A percentile compares a stretch with the other conserved stretches of the same genome.
Conservation (phyloP, 2,329 filamentous ascomycete species). For the Zalaria sp. region DNA sequence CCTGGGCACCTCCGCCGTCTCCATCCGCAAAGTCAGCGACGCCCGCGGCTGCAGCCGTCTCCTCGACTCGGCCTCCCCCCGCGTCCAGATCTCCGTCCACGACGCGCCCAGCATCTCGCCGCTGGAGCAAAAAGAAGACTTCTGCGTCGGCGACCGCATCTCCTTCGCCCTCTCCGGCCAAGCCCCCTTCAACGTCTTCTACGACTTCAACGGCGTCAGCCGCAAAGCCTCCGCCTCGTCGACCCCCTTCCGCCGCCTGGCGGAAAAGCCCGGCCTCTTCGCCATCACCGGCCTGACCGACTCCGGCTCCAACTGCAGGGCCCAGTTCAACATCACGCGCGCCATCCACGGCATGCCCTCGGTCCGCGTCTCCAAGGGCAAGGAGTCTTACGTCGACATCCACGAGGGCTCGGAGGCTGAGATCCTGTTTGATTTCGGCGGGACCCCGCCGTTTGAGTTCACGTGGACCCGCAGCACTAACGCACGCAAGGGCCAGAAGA, state of each 20-base stretch:
- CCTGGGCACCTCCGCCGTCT: conserved; percentile 77
- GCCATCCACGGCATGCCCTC: conserved; percentile 84
- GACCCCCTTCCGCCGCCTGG: conserved; percentile 83
- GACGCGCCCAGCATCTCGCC: conserved; percentile 86
- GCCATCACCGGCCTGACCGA: conserved; percentile 77
- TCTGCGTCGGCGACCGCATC: conserved; percentile 90
- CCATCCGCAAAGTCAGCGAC: conserved; percentile 81
- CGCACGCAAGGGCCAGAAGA: conserved; percentile 60
- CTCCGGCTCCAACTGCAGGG: conserved; percentile 75
- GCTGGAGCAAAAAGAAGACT: conserved; percentile 71
- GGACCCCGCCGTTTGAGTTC: conserved; percentile 92
- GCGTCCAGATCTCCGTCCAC: conserved; percentile 82
- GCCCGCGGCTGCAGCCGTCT: conserved; percentile 72
- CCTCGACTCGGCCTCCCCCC: conserved; percentile 49
- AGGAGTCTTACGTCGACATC: conserved; percentile 72
- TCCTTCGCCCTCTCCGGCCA: conserved; percentile 84
- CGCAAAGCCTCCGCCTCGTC: conserved; percentile 67
- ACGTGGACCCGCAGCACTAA: conserved; percentile 90
- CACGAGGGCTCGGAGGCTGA: conserved; percentile 93
- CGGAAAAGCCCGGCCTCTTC: conserved; percentile 81
- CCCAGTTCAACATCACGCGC: conserved; percentile 64
- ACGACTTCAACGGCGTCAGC: conserved; percentile 67
- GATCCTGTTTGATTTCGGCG: conserved; percentile 89
- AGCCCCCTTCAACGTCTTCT: conserved; percentile 83
- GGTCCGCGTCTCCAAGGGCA: conserved; percentile 77